Conservation (phyloP, 768 basidiomycete species). For the Pleurotus giganteus region DNA sequence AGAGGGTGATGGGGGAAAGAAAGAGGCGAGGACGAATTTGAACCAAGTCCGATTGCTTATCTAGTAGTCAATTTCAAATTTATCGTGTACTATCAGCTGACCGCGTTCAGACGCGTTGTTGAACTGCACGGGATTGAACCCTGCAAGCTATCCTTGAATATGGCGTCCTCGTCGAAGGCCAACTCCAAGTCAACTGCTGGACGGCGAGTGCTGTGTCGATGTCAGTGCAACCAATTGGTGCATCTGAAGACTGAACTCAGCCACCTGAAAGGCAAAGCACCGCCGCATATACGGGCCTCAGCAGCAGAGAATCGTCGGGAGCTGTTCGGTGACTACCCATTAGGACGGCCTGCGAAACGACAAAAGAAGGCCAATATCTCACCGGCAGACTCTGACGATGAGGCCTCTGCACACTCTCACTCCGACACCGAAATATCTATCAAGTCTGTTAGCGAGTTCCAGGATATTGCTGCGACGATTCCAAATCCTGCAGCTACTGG, state of each 20-base stretch:
- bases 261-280: slow-evolving; percentile 2
- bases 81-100: not conserved
- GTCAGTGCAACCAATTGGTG: not conserved
- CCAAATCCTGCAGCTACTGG: too few species aligned
- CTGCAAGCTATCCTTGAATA: too few species aligned
- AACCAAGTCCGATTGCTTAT: not conserved
- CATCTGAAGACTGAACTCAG: not conserved
- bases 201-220: not conserved
- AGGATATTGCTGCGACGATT: too few species aligned
- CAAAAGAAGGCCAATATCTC: too few species aligned
- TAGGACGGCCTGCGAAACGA: too few species aligned
- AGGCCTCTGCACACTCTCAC: too few species aligned
- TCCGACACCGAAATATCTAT: too few species aligned
- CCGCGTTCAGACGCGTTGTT: not conserved
- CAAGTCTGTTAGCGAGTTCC: too few species aligned
- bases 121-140: too few species aligned
- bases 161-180: not conserved
- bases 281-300: not conserved
- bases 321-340: not conserved
- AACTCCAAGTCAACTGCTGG: not conserved
- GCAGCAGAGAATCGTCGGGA: not conserved
- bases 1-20: not conserved
- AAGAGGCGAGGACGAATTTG: not conserved
- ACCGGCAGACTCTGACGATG: too few species aligned
- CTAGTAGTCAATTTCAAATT: not conserved